These are phyloP conservation scores for Wickerhamiella occidentalis DNA, from an alignment of 805 yeast species.

Conservation along the genomic window DNA sequence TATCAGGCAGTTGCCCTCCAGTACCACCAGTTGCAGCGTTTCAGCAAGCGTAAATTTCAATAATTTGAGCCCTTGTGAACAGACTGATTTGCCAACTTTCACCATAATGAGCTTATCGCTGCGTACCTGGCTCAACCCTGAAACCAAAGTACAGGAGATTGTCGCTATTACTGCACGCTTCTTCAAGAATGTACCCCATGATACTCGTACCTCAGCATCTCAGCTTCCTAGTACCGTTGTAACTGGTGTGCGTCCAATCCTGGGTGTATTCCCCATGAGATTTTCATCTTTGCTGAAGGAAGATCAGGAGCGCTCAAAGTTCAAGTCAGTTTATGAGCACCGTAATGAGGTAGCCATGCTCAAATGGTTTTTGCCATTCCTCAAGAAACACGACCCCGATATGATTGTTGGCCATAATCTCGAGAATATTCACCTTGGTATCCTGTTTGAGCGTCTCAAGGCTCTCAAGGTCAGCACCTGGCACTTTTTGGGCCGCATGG, in stretches of 20 bases:
- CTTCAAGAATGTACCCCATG: slow-evolving; percentile 55
- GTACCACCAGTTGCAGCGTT: slow-evolving; percentile 69
- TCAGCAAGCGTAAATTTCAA: slow-evolving; percentile 43
- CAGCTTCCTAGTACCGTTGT: slow-evolving; percentile 47
- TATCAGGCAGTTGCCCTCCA: slow-evolving; percentile 48
- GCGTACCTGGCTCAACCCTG: slow-evolving; percentile 67
- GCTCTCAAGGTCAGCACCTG: slow-evolving; percentile 64
- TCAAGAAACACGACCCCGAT: slow-evolving; percentile 82
- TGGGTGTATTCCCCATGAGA: slow-evolving; percentile 53
- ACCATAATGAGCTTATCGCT: slow-evolving; percentile 64
- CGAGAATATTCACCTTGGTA: slow-evolving; percentile 66
- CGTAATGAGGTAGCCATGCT: slow-evolving; percentile 65
- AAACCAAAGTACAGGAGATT: slow-evolving; percentile 70
- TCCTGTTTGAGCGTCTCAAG: slow-evolving; percentile 67
- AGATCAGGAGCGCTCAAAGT: slow-evolving; percentile 37
- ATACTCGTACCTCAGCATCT: slow-evolving; percentile 49
- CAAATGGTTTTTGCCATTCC: slow-evolving; percentile 57
- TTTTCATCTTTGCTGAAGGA: slow-evolving; percentile 36
- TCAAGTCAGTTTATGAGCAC: slow-evolving; percentile 39
- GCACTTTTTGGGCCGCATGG: slow-evolving; percentile 73
- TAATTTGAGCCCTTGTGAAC: slow-evolving; percentile 27
- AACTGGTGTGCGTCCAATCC: slow-evolving; percentile 69
- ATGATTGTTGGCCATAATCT: slow-evolving; percentile 77
- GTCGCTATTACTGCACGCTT: slow-evolving; percentile 71
- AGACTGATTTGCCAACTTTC: slow-evolving; percentile 45